These are phyloP conservation scores for Rasamsonia emersonii DNA, from an alignment of 2,329 filamentous ascomycete species.

Conservation along the genomic window DNA sequence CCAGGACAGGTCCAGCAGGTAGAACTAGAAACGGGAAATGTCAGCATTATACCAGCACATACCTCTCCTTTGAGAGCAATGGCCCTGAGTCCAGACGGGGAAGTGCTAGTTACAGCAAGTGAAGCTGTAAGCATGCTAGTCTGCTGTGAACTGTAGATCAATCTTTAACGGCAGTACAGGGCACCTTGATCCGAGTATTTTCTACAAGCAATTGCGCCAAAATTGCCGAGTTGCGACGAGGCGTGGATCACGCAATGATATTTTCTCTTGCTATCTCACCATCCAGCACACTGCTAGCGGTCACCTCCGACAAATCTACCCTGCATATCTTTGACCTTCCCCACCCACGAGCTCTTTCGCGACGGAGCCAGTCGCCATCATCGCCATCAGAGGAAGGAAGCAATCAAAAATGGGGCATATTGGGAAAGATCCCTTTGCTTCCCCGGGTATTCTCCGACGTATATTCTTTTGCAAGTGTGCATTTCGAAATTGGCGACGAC, in stretches of 20 bases:
- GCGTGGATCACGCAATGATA: constrained; percentile 78
- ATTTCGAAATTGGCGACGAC: constrained; percentile 79
- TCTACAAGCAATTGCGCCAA: constrained; percentile 71
- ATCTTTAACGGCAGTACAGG: constrained; percentile 38
- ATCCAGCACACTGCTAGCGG: constrained; percentile 68
- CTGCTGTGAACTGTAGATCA: background rate
- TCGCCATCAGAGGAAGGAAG: constrained; percentile 37
- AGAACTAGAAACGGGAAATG: constrained; percentile 65
- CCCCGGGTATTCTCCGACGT: constrained; percentile 82
- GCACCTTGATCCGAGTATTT: constrained; percentile 82
- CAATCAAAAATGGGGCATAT: constrained; percentile 72
- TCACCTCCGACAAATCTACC: constrained; percentile 93
- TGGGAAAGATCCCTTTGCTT: constrained; percentile 74
- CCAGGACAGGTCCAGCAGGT: constrained; percentile 84
- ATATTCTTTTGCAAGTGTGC: constrained; percentile 73
- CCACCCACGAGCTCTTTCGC: constrained; percentile 24
- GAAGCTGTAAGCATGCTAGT: constrained; percentile 49
- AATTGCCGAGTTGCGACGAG: constrained; percentile 75
- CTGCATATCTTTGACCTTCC: constrained; percentile 88
- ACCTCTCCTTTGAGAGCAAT: constrained; percentile 69
- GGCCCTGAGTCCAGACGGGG: constrained; percentile 68
- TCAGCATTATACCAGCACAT: constrained; percentile 91
- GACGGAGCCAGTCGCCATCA: constrained; percentile 27
- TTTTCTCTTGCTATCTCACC: constrained; percentile 86
- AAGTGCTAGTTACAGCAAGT: constrained; percentile 80